Conservation (phyloP, 306 rosid genomes). For the Cyamopsis tetragonoloba region DNA sequence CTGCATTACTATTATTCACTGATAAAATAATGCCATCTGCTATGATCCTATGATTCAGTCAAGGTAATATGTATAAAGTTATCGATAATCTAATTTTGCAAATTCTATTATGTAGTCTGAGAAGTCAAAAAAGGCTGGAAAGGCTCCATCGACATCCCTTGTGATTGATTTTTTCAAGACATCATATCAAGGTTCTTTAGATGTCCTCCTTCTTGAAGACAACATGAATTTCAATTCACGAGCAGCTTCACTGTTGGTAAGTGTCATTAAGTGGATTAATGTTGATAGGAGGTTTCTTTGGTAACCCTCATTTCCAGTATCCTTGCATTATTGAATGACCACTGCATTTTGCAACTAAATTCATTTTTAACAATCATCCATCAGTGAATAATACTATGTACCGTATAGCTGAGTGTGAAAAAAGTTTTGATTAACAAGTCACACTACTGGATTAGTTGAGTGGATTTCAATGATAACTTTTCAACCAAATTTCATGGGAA, state of each 20-base stretch:
- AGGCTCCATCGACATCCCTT: slow-evolving; percentile 62
- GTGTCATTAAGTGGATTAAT: slow-evolving; percentile 24
- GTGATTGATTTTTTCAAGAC: slow-evolving; percentile 62
- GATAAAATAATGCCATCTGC: slow-evolving; percentile 2
- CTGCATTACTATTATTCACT: slow-evolving; percentile 5
- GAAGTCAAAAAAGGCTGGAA: slow-evolving; percentile 85
- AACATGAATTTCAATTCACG: slow-evolving; percentile 71
- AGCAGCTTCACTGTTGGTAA: slow-evolving; percentile 66
- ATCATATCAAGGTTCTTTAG: slow-evolving; percentile 63
- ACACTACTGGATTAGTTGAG: neutral
- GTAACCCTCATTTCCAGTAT: neutral
- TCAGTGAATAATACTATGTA: neutral
- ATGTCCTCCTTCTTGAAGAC: slow-evolving; percentile 75
- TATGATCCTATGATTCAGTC: neutral
- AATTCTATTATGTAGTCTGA: slow-evolving; percentile 55
- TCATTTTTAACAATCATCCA: neutral
- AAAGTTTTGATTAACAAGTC: neutral
- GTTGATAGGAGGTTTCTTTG: neutral
- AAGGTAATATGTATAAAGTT: neutral
- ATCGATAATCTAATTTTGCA: neutral
- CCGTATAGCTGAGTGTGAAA: neutral
- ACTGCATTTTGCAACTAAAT: slow-evolving; percentile 1
- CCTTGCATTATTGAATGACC: slow-evolving; percentile 14
- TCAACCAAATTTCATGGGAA: neutral
- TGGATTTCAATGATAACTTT: no score